A percentile compares a stretch with the other conserved stretches of the same genome.
Conservation (phyloP, 345 rosid genomes). For the Tarenaya hassleriana region DNA sequence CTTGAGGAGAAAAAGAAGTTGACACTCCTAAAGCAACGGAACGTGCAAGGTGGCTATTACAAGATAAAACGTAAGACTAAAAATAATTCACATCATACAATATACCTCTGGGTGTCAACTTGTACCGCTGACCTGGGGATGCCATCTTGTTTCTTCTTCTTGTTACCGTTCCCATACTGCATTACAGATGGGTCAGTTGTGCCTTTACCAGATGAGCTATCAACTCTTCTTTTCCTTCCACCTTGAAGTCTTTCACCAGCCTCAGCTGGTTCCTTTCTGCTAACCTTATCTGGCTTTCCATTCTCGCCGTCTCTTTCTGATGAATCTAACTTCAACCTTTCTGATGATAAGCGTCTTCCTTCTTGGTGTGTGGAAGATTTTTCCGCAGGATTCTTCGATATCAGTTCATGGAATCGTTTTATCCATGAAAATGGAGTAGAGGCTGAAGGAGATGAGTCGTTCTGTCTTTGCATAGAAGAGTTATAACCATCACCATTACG, state of each 20-base stretch:
- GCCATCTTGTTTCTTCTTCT: conserved; percentile 51
- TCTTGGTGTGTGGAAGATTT: conserved; percentile 23
- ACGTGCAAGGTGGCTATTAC: not conserved
- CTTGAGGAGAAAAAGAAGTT: not conserved
- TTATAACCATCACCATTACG: conserved; percentile 32
- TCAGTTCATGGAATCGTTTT: conserved; percentile 51
- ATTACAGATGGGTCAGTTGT: conserved; percentile 23
- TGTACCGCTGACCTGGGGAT: conserved; percentile 30
- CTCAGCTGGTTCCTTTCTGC: conserved; percentile 24
- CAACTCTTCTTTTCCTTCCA: conserved; percentile 53
- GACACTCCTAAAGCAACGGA: no score
- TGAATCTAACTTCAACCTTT: conserved; percentile 26
- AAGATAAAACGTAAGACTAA: not conserved
- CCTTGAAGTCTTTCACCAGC: conserved; percentile 38
- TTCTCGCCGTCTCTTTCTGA: conserved; percentile 24
- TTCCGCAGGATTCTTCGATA: conserved; percentile 61
- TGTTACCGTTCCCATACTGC: conserved; percentile 33
- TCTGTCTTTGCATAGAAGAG: conserved; percentile 35
- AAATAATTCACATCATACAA: conserved; percentile 1
- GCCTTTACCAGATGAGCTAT: conserved; percentile 25
- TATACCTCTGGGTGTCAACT: conserved; percentile 36
- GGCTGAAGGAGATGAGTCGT: conserved; percentile 33
- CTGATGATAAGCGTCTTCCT: no score
- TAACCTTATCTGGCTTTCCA: conserved; percentile 20
- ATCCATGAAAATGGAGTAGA: conserved; percentile 74